Base-by-base conservation (phyloP, 2,329 filamentous ascomycete species). In the Gaeumannomyces tritici region DNA sequence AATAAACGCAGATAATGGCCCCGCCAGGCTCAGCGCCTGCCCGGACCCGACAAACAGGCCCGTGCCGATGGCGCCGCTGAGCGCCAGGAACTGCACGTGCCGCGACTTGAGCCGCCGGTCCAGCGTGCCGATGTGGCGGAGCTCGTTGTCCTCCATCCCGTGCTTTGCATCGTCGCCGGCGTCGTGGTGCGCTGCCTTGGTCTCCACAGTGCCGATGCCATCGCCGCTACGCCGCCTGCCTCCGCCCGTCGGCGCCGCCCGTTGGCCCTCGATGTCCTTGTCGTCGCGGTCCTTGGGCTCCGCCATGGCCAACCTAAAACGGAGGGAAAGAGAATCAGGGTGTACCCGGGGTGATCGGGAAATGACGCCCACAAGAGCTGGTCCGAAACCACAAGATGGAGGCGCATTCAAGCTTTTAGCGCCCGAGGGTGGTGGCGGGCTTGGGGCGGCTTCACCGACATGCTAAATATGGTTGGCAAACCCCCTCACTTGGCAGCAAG, bases 11-110 rank as follows among this genome's bases (percentile, higher is more conserved):
- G 70, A 76, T 15, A 74, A 72, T 31, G 78, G 76, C n/a, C 78
- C 79, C 68, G 77, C 77, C 33, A 65, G 72, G 33, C 69, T 68
- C 9, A 81, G 73, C 51, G 77, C 77, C 56, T 70, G 67, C 63
- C 79, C 79, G 63, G 76, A 78, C 65, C 78, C 77, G 62, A 81
- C 77, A 69, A 81, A 79, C 66, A 79, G 75, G 70, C 76, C 77
- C 62, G 77, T 77, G 65, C 78, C 79, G 61, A 81, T 80, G 35
- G 78, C 78, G 61, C 79, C 79, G 64, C 76, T 76, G 27, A 79
- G 77, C 62, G 76, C 76, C 66, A 78, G 77, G 75, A 78, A 78
- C 69, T 79, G 76, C 66, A 79, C 71, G 70, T 79, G 77, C 61
- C 77, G 73, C 18, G 75, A 75, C 67, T 78, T 77, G 67, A 80